Conservation (phyloP, 768 basidiomycete genomes). For the Paxillus ammoniavirescens region DNA sequence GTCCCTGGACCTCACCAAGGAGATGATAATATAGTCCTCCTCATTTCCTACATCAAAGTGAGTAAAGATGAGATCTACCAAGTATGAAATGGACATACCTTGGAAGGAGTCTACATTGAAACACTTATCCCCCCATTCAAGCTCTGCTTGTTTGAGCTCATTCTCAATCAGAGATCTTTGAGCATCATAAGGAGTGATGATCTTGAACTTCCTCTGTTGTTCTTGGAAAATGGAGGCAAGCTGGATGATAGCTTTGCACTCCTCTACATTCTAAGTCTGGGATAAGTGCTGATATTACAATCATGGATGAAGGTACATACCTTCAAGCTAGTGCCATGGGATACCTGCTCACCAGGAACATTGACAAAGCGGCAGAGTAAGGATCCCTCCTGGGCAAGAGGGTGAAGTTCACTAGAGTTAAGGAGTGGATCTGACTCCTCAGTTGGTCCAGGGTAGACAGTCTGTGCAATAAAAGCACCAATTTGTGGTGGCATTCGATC, state of each 20-base stretch:
- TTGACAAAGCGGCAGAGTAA: slow-evolving; percentile 69
- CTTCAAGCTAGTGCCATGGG: slow-evolving; percentile 37
- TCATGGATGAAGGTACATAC: slow-evolving; percentile 21
- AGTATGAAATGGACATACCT: slow-evolving; percentile 42
- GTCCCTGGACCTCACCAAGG: slow-evolving; percentile 59
- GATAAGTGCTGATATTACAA: background rate
- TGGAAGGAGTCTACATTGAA: slow-evolving; percentile 83
- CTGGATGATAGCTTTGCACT: slow-evolving; percentile 53
- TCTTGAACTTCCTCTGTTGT: slow-evolving; percentile 47
- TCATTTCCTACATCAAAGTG: slow-evolving; percentile 63
- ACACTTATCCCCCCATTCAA: slow-evolving; percentile 65
- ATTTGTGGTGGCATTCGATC: slow-evolving; percentile 86
- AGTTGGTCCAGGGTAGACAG: slow-evolving; percentile 51
- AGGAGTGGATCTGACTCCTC: slow-evolving; percentile 37
- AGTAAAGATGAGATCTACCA: slow-evolving; percentile 1
- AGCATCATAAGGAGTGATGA: slow-evolving; percentile 82
- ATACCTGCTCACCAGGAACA: slow-evolving; percentile 40
- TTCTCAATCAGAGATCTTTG: slow-evolving; percentile 63
- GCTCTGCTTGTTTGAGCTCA: slow-evolving; percentile 44
- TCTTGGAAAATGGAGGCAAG: slow-evolving; percentile 58
- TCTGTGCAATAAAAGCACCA: slow-evolving; percentile 67
- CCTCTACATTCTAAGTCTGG: slow-evolving; percentile 53
- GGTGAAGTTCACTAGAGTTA: slow-evolving; percentile 50
- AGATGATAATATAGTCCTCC: slow-evolving; percentile 73
- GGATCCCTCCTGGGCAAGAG: slow-evolving; percentile 36